A percentile compares a stretch with the other conserved stretches of the same genome.
Evolutionary conservation across 176 grass and related monocot species (phyloP).

Genomic region (Microstegium vimineum): DNA sequence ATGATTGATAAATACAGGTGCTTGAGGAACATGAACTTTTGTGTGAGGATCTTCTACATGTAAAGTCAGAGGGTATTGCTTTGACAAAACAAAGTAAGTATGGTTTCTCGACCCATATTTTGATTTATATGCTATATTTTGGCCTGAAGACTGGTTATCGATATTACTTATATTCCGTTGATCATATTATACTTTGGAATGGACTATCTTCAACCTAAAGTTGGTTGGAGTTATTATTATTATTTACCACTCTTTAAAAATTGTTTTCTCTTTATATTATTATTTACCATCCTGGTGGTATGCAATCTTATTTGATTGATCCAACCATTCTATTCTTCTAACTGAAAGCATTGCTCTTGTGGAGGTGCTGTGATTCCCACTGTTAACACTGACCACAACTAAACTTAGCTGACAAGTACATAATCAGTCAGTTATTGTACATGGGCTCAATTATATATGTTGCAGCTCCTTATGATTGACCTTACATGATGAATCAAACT

Average conservation of each 20-base stretch:
- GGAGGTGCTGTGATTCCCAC: slow-evolving; percentile 5
- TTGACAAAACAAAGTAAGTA: slow-evolving; percentile 86
- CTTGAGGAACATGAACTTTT: slow-evolving; percentile 64
- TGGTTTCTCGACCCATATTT: not conserved
- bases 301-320: slow-evolving; percentile 5
- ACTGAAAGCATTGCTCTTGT: not conserved
- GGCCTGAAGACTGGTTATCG: slow-evolving; percentile 9
- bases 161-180: slow-evolving; percentile 1
- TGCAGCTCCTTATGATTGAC: not conserved
- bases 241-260: no score
- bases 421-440: no score
- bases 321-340: not conserved
- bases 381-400: slow-evolving; percentile 5
- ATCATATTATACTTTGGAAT: not conserved
- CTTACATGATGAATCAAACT: slow-evolving; percentile 7
- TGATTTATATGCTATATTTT: slow-evolving; percentile 25
- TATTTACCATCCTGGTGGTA: not conserved
- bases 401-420: not conserved
- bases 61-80: slow-evolving; percentile 67
- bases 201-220: not conserved
- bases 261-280: no score
- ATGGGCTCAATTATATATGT: not conserved
- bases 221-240: not conserved
- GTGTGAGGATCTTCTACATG: slow-evolving; percentile 74
- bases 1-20: slow-evolving; percentile 50